phyloP scores from a whole-genome alignment of 176 grass and related monocot genomes.

The Rhipidocladum racemiflorum region DNA sequence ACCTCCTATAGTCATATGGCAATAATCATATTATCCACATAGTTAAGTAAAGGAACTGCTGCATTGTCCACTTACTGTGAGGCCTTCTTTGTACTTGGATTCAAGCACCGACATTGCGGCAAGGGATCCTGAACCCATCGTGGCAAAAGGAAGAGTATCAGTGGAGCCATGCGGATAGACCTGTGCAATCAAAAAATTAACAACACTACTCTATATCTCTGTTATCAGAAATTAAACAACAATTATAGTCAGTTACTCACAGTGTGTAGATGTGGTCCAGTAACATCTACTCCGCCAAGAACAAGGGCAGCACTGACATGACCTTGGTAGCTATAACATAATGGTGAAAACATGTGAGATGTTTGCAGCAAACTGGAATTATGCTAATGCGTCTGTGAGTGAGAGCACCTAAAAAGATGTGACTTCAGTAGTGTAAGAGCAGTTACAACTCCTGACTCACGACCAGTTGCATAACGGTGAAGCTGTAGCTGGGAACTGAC shows the following conservation, averaged over 20 bases:
- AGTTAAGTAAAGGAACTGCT: background rate
- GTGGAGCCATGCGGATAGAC: constrained; percentile 95
- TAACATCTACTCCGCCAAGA: constrained; percentile 84
- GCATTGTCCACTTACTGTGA: constrained; percentile 61
- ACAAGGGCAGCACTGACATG: constrained; percentile 88
- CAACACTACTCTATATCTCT: background rate
- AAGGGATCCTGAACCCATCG: constrained; percentile 98
- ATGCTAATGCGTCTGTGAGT: background rate
- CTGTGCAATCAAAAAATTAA: constrained; percentile 37
- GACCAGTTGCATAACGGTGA: constrained; percentile 88
- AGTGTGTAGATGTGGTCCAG: constrained; percentile 90
- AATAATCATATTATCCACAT: background rate
- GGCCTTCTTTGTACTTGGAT: constrained; percentile 82
- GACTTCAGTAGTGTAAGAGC: constrained; percentile 85
- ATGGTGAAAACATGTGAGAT: background rate
- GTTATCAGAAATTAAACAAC: background rate
- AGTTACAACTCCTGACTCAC: constrained; percentile 90
- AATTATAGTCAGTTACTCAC: constrained; percentile 44
- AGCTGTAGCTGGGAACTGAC: constrained; percentile 91
- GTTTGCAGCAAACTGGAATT: background rate
- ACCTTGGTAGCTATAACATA: constrained; percentile 66
- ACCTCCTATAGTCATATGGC: background rate
- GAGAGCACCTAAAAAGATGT: constrained; percentile 75
- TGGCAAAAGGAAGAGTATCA: constrained; percentile 97
- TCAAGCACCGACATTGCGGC: constrained; percentile 95